Conservation (phyloP, 768 basidiomycete genomes). For the Omphalotus guepiniiformis region DNA sequence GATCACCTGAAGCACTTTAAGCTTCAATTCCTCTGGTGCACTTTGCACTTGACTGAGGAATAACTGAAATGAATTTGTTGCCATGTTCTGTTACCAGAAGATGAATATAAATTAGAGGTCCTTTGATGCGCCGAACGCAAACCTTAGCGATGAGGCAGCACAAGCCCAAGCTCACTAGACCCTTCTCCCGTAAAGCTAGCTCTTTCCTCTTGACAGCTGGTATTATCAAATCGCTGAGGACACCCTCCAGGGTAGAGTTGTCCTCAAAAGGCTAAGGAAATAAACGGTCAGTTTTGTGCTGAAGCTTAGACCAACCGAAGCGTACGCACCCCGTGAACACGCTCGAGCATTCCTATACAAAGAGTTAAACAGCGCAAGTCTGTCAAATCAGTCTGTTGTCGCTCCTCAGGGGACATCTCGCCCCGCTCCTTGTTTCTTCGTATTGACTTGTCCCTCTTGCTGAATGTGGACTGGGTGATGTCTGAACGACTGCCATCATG, state of each 20-base stretch:
- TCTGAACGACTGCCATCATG: slow-evolving; percentile 26
- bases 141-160: slow-evolving; percentile 85
- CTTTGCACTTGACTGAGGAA: slow-evolving; percentile 80
- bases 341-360: slow-evolving; percentile 85
- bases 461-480: slow-evolving; percentile 18
- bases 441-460: slow-evolving; percentile 23
- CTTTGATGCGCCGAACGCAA: slow-evolving; percentile 6
- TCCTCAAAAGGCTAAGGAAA: slow-evolving; percentile 63
- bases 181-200: slow-evolving; percentile 72
- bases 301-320: slow-evolving; percentile 15
- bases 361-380: slow-evolving; percentile 82
- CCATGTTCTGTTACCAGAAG: slow-evolving; percentile 58
- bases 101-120: background rate
- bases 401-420: slow-evolving; percentile 63
- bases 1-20: slow-evolving; percentile 77
- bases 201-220: slow-evolving; percentile 91
- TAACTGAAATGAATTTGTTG: slow-evolving; percentile 67
- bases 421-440: slow-evolving; percentile 45
- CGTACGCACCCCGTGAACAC: slow-evolving; percentile 77
- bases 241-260: slow-evolving; percentile 78
- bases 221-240: slow-evolving; percentile 82
- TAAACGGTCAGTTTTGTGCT: slow-evolving; percentile 19
- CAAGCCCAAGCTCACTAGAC: slow-evolving; percentile 73
- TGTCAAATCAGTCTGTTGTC: slow-evolving; percentile 57
- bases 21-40: slow-evolving; percentile 71